Base-by-base conservation (phyloP, 2,329 filamentous ascomycete genomes). In the Curvularia eragrostidis region DNA sequence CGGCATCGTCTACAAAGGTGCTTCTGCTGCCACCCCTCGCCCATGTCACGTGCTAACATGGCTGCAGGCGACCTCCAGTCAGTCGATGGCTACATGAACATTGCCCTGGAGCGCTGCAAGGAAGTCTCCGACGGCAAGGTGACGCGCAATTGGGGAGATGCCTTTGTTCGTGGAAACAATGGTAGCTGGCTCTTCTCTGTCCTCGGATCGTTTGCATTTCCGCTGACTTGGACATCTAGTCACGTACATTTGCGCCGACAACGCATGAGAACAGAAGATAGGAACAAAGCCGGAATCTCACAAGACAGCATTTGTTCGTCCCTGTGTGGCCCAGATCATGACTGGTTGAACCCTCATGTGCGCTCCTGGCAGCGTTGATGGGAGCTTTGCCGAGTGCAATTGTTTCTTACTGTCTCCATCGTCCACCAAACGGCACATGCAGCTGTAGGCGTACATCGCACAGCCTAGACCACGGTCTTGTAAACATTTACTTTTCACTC, bases 71-170 rank as follows among this genome's bases (percentile, higher is more conserved):
- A 97, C 76, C 85, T 98, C 36, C 93, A 98, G 77, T 97, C 93
- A 0, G 94, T 99, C 48, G 95, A 99, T 78, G 95, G 95, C 51
- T 99, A 98, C 81, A 99, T 99, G 95, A 99, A 99, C 81, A 97
- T 99, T 76, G 94, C 95, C 12, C 86, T 99, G 28, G 95, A 99
- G 79, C 95, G 97, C 80, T 96, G 93, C 19, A 89, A 91, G 65
- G 95, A 99, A 80, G 93, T 89, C 69, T 90, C 97, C 67, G 90
- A 96, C 73, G 94, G 93, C 41, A 86, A 88, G 64, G 87, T 94
- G 79, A 86, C 90, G 70, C 86, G 91, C 70, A 90, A 86, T 53
- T 97, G 97, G 75, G 94, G 94, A 7, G 94, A 98, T 82, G 92
- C 94, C 5, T 98, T 98, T 77, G 91, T 98, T 56, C 86, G 94